Evolutionary conservation across 116 monocot species (phyloP).

Genomic region (Phalaenopsis hybrid): DNA sequence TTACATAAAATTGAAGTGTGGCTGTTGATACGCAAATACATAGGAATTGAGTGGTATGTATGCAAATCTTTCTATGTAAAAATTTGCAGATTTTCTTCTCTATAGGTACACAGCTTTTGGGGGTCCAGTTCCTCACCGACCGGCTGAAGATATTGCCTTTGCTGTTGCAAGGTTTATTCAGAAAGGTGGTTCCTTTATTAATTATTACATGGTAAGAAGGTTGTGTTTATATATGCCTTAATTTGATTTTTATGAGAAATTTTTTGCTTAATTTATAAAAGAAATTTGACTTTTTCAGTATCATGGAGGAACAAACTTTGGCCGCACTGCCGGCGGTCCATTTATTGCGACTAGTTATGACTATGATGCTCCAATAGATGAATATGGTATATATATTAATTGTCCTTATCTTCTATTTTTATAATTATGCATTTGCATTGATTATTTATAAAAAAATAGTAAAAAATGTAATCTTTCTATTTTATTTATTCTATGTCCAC

Average conservation of each 20-base stretch:
- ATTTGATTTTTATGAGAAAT: not conserved
- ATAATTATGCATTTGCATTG: too few relatives aligned
- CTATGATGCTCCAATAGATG: too few relatives aligned
- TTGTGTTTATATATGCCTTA: not conserved
- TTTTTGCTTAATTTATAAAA: conserved; percentile 1
- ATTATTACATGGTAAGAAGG: conserved; percentile 85
- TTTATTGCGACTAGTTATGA: conserved; percentile 81
- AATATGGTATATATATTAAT: too few relatives aligned
- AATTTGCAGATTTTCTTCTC: not conserved
- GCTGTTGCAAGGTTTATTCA: conserved; percentile 81
- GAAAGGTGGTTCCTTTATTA: conserved; percentile 84
- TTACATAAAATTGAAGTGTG: too few relatives aligned
- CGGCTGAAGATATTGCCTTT: conserved; percentile 83
- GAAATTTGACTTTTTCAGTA: conserved; percentile 36
- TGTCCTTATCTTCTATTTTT: too few relatives aligned
- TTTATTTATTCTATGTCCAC: too few relatives aligned
- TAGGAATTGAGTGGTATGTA: too few relatives aligned
- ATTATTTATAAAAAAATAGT: too few relatives aligned
- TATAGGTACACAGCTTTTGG: conserved; percentile 84
- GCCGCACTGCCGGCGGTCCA: conserved; percentile 80
- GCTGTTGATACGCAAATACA: too few relatives aligned
- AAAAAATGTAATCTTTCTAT: too few relatives aligned
- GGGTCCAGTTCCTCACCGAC: conserved; percentile 61
- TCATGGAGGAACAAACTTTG: conserved; percentile 93
- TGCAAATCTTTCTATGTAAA: not conserved